These are phyloP conservation scores for Colletotrichum chlorophyti DNA, from an alignment of 2,329 filamentous ascomycete species.

Conservation along the genomic window DNA sequence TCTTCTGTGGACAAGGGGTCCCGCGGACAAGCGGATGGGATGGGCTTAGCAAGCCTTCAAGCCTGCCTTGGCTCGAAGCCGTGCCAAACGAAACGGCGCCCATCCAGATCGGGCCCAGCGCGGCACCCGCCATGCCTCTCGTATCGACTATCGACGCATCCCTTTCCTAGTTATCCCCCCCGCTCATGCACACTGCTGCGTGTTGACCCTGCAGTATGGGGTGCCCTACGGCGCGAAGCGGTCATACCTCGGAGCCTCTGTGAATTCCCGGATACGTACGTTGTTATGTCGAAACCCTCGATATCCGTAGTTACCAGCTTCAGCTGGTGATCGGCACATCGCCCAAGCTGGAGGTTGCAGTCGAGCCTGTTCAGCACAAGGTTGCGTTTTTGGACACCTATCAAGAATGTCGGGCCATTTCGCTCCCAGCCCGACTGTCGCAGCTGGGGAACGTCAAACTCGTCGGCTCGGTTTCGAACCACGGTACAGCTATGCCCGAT, in stretches of 20 bases:
- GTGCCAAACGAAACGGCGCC: slow-evolving; percentile 26
- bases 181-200: slow-evolving; percentile 1
- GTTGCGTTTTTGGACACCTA: slow-evolving; percentile 3
- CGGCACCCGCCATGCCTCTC: slow-evolving; percentile 7
- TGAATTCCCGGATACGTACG: slow-evolving; percentile 32
- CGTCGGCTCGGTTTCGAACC: not conserved
- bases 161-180: not conserved
- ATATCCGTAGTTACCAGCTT: slow-evolving; percentile 3
- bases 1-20: not conserved
- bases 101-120: slow-evolving; percentile 22
- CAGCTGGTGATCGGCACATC: not conserved
- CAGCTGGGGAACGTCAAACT: not conserved
- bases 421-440: slow-evolving; percentile 1
- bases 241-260: slow-evolving; percentile 40
- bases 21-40: not conserved
- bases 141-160: slow-evolving; percentile 18
- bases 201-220: slow-evolving; percentile 23
- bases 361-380: not conserved
- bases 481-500: slow-evolving; percentile 4
- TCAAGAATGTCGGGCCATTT: not conserved
- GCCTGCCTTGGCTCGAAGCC: not conserved
- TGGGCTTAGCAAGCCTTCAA: not conserved
- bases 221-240: slow-evolving; percentile 29
- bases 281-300: slow-evolving; percentile 29
- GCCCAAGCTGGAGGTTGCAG: not conserved